Percentiles rank a stretch among this genome's conserved stretches.
These are phyloP conservation scores for Neonothopanus nambi DNA, from an alignment of 1,284 basidiomycete genomes.

Conservation along the genomic window DNA sequence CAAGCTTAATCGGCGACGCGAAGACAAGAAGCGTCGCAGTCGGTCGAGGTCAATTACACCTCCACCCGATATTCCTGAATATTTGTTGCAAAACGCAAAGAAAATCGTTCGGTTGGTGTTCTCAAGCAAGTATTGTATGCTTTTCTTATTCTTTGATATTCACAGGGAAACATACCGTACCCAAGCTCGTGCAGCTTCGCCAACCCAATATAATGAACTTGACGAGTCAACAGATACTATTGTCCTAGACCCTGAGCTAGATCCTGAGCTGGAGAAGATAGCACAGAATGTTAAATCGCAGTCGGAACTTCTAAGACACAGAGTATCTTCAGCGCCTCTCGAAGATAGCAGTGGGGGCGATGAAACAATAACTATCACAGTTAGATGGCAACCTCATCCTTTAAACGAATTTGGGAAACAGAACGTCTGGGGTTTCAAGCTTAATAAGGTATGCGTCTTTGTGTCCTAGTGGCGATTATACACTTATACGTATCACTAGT, in stretches of 20 bases:
- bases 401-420: conserved; percentile 39
- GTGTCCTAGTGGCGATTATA: not conserved
- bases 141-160: not conserved
- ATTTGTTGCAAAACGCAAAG: conserved; percentile 53
- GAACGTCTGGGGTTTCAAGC: conserved; percentile 49
- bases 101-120: conserved; percentile 55
- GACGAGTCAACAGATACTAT: conserved; percentile 52
- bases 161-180: conserved; percentile 46
- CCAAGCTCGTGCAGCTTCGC: conserved; percentile 42
- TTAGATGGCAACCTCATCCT: conserved; percentile 68
- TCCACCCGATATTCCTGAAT: conserved; percentile 56
- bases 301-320: conserved; percentile 11
- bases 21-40: conserved; percentile 43
- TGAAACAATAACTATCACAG: conserved; percentile 49
- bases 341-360: conserved; percentile 9
- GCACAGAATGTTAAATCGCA: conserved; percentile 32
- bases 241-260: conserved; percentile 47
- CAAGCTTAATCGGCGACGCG: conserved; percentile 28
- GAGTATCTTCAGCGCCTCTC: conserved; percentile 24
- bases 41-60: conserved; percentile 73
- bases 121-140: not conserved
- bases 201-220: conserved; percentile 23
- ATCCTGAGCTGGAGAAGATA: conserved; percentile 63
- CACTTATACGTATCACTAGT: conserved; percentile 35
- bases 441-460: conserved; percentile 53